Conservation (phyloP, 176 grass and related monocot species). For the Carex kokanica region DNA sequence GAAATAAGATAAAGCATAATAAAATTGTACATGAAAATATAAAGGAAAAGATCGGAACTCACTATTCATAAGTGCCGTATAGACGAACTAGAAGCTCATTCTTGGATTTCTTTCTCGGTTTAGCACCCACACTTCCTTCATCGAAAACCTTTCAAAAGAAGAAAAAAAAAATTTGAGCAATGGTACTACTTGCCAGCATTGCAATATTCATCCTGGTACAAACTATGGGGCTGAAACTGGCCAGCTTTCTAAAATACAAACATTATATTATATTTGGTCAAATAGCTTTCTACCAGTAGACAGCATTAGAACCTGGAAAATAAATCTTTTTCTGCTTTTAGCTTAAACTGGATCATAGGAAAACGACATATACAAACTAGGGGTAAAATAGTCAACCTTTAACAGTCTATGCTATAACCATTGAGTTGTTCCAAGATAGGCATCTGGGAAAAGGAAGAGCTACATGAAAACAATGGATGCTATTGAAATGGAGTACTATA, state of each 20-base stretch:
- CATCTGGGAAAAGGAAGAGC: too few relatives aligned
- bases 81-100: conserved; percentile 65
- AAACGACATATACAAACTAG: not conserved
- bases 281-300: not conserved
- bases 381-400: not conserved
- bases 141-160: conserved; percentile 69
- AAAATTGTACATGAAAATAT: conserved; percentile 28
- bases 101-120: conserved; percentile 52
- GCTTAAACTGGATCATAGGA: not conserved
- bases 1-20: conserved; percentile 1
- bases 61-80: conserved; percentile 84
- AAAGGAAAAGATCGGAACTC: conserved; percentile 33
- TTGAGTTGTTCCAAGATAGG: too few relatives aligned
- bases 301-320: not conserved
- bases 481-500: too few relatives aligned
- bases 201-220: not conserved
- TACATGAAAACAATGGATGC: too few relatives aligned
- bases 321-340: not conserved
- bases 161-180: not conserved
- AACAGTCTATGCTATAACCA: not conserved
- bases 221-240: not conserved
- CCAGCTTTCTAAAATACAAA: not conserved
- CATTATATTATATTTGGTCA: not conserved
- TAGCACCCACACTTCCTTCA: conserved; percentile 50
- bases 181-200: not conserved